phyloP scores from a whole-genome alignment of 192 early-diverging fungal genomes.

The Linnemannia hyalina region DNA sequence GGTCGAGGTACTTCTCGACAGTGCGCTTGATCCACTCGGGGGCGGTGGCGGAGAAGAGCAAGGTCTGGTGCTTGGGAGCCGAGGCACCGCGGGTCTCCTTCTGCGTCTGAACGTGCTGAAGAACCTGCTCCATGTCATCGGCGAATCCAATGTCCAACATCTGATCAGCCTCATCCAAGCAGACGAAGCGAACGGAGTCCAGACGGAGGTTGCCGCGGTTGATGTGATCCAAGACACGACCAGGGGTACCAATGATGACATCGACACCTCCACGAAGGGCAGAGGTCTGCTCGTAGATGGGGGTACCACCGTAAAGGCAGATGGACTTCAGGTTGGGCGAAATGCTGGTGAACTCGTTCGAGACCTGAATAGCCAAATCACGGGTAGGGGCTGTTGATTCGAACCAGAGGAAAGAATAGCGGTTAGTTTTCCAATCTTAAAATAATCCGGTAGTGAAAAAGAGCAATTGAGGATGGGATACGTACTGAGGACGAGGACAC shows the following conservation, averaged over 20 bases:
- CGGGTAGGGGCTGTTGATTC: conserved; percentile 83
- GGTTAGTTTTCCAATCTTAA: not conserved
- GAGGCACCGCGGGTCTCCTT: conserved; percentile 62
- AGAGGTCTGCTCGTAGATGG: conserved; percentile 88
- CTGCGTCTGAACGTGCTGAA: conserved; percentile 82
- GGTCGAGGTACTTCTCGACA: conserved; percentile 69
- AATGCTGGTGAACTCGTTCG: conserved; percentile 80
- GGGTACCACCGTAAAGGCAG: conserved; percentile 92
- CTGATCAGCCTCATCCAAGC: conserved; percentile 88
- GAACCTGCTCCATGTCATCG: conserved; percentile 85
- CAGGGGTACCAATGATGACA: conserved; percentile 86
- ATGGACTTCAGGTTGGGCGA: conserved; percentile 71
- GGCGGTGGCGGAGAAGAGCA: conserved; percentile 90
- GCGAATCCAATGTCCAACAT: conserved; percentile 88
- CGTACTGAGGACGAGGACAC: conserved; percentile 67
- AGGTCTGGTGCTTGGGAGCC: conserved; percentile 72
- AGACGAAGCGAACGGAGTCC: conserved; percentile 69
- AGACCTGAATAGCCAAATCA: conserved; percentile 92
- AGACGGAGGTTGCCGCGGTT: conserved; percentile 84
- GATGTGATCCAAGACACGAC: conserved; percentile 86
- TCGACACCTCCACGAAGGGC: conserved; percentile 82
- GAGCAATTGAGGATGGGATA: not conserved
- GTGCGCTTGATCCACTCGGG: conserved; percentile 84
- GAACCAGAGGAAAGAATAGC: conserved; percentile 15
- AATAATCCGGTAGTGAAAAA: not conserved